Evolutionary conservation across 805 yeast genomes (phyloP).

Genomic region (Teunomyces tritomae): DNA sequence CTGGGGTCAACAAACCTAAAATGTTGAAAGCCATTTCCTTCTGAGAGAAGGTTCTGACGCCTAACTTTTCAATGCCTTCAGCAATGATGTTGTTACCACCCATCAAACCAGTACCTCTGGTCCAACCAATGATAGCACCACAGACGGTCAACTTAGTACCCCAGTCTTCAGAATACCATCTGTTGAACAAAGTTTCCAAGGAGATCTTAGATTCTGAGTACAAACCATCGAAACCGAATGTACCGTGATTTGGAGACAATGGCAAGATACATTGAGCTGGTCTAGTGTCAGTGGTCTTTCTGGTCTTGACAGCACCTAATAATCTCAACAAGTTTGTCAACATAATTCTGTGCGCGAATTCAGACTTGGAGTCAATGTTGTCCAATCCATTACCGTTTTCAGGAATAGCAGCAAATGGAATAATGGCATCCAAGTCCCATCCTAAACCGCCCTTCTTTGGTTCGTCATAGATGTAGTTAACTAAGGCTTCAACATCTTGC

Average conservation of each 20-base stretch:
- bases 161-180: slow-evolving; percentile 99
- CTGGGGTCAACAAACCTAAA: slow-evolving; percentile 88
- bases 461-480: slow-evolving; percentile 81
- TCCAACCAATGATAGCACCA: slow-evolving; percentile 99
- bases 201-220: slow-evolving; percentile 97
- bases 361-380: slow-evolving; percentile 89
- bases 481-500: slow-evolving; percentile 84
- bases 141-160: slow-evolving; percentile 88
- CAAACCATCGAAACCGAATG: slow-evolving; percentile 97
- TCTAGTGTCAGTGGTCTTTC: slow-evolving; percentile 85
- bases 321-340: slow-evolving; percentile 90
- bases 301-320: slow-evolving; percentile 84
- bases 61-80: slow-evolving; percentile 92
- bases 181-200: slow-evolving; percentile 93
- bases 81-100: slow-evolving; percentile 95
- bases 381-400: slow-evolving; percentile 97
- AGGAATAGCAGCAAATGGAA: slow-evolving; percentile 99
- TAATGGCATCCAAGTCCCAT: slow-evolving; percentile 94
- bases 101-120: slow-evolving; percentile 99
- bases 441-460: slow-evolving; percentile 87
- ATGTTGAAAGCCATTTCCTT: slow-evolving; percentile 99
- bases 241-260: slow-evolving; percentile 98
- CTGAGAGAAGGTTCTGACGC: slow-evolving; percentile 98
- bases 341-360: slow-evolving; percentile 98
- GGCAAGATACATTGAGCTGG: slow-evolving; percentile 98